A percentile compares a stretch with the other conserved stretches of the same genome.
Evolutionary conservation across 2,329 filamentous ascomycete genomes (phyloP).

Genomic region (Nannizzia gypsea): DNA sequence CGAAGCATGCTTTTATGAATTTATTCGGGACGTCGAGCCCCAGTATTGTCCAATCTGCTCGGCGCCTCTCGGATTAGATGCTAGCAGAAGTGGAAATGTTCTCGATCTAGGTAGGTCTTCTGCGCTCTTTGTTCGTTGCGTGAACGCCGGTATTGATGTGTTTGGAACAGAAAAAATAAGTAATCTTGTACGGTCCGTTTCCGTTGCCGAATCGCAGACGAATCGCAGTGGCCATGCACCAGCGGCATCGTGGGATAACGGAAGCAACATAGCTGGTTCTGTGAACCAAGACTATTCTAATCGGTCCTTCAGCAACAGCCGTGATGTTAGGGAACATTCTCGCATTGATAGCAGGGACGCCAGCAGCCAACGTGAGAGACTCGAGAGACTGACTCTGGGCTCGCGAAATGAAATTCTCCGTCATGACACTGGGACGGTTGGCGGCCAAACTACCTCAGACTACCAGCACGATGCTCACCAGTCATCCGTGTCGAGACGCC

Average conservation of each 20-base stretch:
- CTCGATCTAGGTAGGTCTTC: conserved; percentile 64
- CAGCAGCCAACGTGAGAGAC: conserved; percentile 31
- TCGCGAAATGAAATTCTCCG: conserved; percentile 49
- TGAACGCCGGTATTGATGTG: background rate
- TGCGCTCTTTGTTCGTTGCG: background rate
- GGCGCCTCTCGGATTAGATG: conserved; percentile 81
- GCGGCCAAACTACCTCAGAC: conserved; percentile 60
- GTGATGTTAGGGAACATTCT: conserved; percentile 21
- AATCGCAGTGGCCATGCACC: conserved; percentile 43
- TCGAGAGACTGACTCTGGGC: conserved; percentile 34
- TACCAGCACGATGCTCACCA: conserved; percentile 48
- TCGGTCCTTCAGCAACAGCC: conserved; percentile 15
- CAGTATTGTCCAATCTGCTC: conserved; percentile 92
- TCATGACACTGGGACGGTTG: conserved; percentile 68
- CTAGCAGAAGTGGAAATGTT: conserved; percentile 83
- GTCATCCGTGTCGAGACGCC: conserved; percentile 54
- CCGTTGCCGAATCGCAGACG: conserved; percentile 50
- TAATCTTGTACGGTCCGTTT: conserved; percentile 76
- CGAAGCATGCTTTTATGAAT: conserved; percentile 97
- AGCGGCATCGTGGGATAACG: conserved; percentile 48
- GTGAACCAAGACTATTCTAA: conserved; percentile 23
- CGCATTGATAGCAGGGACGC: conserved; percentile 34
- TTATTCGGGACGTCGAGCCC: conserved; percentile 85
- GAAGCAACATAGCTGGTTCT: conserved; percentile 23
- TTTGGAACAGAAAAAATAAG: conserved; percentile 72